phyloP scores from a whole-genome alignment of 768 basidiomycete species.

The Leccinum broughii region DNA sequence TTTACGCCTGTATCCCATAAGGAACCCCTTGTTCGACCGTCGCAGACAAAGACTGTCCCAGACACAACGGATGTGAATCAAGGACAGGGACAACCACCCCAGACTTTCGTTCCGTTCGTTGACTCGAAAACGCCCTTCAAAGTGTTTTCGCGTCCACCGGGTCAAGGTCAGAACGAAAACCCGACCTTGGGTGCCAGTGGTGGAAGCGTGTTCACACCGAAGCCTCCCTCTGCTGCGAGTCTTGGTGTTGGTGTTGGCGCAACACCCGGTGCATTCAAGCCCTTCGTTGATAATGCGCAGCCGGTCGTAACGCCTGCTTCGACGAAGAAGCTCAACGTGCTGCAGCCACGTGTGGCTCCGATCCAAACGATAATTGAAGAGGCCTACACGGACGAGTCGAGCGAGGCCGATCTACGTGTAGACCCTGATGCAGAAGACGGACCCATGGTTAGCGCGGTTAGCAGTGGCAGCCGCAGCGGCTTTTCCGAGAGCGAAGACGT shows the following conservation, averaged over 20 bases:
- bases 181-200: conserved; percentile 19
- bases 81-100: conserved; percentile 20
- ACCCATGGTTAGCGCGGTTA: conserved; percentile 14
- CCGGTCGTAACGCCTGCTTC: conserved; percentile 19
- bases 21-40: conserved; percentile 32
- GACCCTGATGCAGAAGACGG: conserved; percentile 30
- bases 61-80: conserved; percentile 16
- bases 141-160: conserved; percentile 71
- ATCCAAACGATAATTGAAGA: conserved; percentile 28
- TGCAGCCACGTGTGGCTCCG: conserved; percentile 20
- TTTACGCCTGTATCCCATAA: conserved; percentile 58
- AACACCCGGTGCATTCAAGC: conserved; percentile 33
- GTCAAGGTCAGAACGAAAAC: conserved; percentile 42
- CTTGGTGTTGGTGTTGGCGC: conserved; percentile 7
- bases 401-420: conserved; percentile 25
- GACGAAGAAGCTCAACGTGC: conserved; percentile 19
- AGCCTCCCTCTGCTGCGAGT: conserved; percentile 32
- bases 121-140: conserved; percentile 46
- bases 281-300: conserved; percentile 35
- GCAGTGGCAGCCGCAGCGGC: conserved; percentile 31
- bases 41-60: conserved; percentile 19
- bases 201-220: conserved; percentile 44
- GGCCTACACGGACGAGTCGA: conserved; percentile 34
- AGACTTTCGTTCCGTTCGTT: conserved; percentile 44
- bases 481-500: conserved; percentile 38